Evolutionary conservation across 495 filamentous ascomycete species (phyloP), one percentile per base, ranked within the genome.

Genomic region (Lophiostoma macrostomum): DNA sequence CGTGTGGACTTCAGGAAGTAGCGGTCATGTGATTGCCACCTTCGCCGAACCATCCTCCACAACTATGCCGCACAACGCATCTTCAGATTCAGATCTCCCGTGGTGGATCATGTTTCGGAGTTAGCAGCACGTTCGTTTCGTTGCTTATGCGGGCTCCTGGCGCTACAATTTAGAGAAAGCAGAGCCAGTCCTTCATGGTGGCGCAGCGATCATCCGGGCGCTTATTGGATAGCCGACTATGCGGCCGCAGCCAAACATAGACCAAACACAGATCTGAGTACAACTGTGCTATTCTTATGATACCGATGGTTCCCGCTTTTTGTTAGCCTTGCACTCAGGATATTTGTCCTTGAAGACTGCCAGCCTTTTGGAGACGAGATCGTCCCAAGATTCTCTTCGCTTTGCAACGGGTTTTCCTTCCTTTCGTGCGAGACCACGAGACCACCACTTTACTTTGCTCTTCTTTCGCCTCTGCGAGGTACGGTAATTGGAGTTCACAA

Each of bases 51-150:
- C n/a, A n/a, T n/a, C n/a, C n/a, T n/a, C n/a, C n/a, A n/a, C n/a
- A n/a, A n/a, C n/a, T n/a, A n/a, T n/a, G n/a, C n/a, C n/a, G n/a
- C n/a, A n/a, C n/a, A n/a, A n/a, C n/a, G n/a, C n/a, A n/a, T n/a
- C n/a, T n/a, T n/a, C n/a, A n/a, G n/a, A n/a, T n/a, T n/a, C n/a
- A n/a, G n/a, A n/a, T n/a, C n/a, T n/a, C n/a, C n/a, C n/a, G n/a
- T n/a, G n/a, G n/a, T n/a, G n/a, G 31, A 48, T 24, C 30, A n/a
- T 48, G 44, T 48, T 48, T 48, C 44, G 37, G 37, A 48, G 30
- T 35, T 7, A 16, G 44, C 16, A 23, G 28, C 18, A n/a, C 11
- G 31, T 25, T 5, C 19, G 24, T 14, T 24, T n/a, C 5, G 44
- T 32, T 10, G 22, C 14, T 18, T n/a, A 43, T 32, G 42, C 42